Evolutionary conservation across 2,329 filamentous ascomycete genomes (phyloP).

Genomic region (Paraconiothyrium brasiliense): DNA sequence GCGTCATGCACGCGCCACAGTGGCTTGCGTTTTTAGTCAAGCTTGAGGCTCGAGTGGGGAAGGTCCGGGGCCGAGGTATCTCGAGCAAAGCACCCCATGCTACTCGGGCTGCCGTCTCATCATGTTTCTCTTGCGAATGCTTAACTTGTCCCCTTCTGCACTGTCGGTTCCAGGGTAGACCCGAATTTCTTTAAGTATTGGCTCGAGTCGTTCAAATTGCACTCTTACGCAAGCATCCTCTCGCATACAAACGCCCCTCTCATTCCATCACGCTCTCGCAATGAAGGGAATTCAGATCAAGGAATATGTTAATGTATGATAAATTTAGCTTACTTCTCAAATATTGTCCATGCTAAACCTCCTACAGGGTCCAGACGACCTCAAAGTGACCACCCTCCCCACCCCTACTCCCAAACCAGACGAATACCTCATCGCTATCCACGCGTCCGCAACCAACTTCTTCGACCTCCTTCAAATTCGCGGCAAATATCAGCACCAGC

Average conservation of each 20-base stretch:
- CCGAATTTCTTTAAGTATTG: not conserved
- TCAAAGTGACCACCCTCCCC: constrained; percentile 77
- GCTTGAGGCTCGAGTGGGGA: constrained; percentile 13
- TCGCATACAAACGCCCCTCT: not conserved
- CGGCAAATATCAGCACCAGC: constrained; percentile 94
- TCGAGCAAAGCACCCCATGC: not conserved
- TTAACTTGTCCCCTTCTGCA: not conserved
- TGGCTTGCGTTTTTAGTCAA: not conserved
- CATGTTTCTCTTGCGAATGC: constrained; percentile 4
- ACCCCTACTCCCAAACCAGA: constrained; percentile 75
- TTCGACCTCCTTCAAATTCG: constrained; percentile 96
- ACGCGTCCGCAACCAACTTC: constrained; percentile 91
- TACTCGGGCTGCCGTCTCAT: not conserved
- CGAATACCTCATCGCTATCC: constrained; percentile 88
- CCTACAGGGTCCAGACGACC: constrained; percentile 76
- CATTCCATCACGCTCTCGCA: constrained; percentile 12
- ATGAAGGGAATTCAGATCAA: constrained; percentile 81
- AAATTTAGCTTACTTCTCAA: not conserved
- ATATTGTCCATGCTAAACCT: constrained; percentile 10
- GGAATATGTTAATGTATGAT: constrained; percentile 75
- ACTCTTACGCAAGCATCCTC: not conserved
- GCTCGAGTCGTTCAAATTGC: not conserved
- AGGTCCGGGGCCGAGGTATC: constrained; percentile 25
- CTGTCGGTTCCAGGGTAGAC: not conserved
- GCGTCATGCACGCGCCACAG: constrained; percentile 15